A percentile compares a stretch with the other conserved stretches of the same genome.
These are phyloP conservation scores for Pholiota conissans DNA, from an alignment of 768 basidiomycete genomes.

Conservation along the genomic window DNA sequence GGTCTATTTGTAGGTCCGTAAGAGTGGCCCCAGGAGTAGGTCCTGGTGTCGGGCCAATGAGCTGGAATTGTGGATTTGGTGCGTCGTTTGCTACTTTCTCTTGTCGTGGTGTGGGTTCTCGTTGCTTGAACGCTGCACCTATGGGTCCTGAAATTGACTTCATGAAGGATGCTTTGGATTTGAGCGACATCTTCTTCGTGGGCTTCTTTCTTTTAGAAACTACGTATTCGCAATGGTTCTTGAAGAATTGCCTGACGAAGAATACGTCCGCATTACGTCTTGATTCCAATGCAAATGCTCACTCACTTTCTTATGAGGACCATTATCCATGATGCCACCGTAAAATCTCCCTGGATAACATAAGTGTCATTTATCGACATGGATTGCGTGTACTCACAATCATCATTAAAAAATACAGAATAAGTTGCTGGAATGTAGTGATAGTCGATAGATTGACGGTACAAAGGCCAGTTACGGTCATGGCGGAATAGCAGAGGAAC, in stretches of 20 bases:
- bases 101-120: constrained; percentile 15
- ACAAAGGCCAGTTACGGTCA: constrained; percentile 50
- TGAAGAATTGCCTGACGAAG: constrained; percentile 43
- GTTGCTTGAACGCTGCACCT: constrained; percentile 16
- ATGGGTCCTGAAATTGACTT: constrained; percentile 35
- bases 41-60: constrained; percentile 23
- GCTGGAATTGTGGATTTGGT: constrained; percentile 10
- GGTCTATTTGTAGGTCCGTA: not conserved
- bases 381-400: constrained; percentile 32
- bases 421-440: constrained; percentile 48
- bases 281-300: not conserved
- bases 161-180: constrained; percentile 29
- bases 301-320: constrained; percentile 60
- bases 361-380: not conserved
- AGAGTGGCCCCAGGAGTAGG: not conserved
- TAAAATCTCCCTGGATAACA: constrained; percentile 39
- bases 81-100: not conserved
- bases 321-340: constrained; percentile 63
- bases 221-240: constrained; percentile 41
- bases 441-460: constrained; percentile 51
- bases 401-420: constrained; percentile 55
- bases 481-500: constrained; percentile 62
- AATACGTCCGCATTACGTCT: not conserved
- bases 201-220: constrained; percentile 21
- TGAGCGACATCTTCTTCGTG: constrained; percentile 11